Percentiles rank a stretch among this genome's conserved stretches.
phyloP scores from a whole-genome alignment of 805 yeast species.

The Wickerhamiella cacticola region DNA sequence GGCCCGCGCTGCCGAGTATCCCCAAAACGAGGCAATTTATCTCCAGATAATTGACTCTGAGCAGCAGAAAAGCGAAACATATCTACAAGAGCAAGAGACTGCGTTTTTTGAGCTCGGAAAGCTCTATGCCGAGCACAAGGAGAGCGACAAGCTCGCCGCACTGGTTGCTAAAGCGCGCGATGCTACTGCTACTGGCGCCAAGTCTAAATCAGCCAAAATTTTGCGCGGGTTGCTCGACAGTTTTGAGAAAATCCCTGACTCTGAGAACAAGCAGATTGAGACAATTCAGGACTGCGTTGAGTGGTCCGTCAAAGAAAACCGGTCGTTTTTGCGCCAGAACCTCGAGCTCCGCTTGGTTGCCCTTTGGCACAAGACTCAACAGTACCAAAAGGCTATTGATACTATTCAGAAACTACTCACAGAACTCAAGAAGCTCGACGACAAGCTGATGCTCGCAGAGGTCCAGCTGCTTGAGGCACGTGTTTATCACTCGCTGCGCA shows the following conservation, averaged over 20 bases:
- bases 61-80: slow-evolving; percentile 30
- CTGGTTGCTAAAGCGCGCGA: slow-evolving; percentile 58
- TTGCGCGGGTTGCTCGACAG: slow-evolving; percentile 70
- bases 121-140: slow-evolving; percentile 42
- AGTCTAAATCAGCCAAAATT: slow-evolving; percentile 89
- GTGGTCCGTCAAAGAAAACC: slow-evolving; percentile 75
- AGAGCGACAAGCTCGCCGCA: slow-evolving; percentile 41
- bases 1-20: slow-evolving; percentile 12
- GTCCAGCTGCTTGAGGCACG: slow-evolving; percentile 86
- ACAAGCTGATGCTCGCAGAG: slow-evolving; percentile 87
- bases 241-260: slow-evolving; percentile 48
- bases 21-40: slow-evolving; percentile 11
- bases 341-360: slow-evolving; percentile 74
- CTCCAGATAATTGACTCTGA: slow-evolving; percentile 17
- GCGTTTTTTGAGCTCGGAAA: slow-evolving; percentile 68
- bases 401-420: slow-evolving; percentile 59
- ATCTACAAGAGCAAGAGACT: slow-evolving; percentile 46
- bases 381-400: slow-evolving; percentile 56
- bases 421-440: slow-evolving; percentile 90
- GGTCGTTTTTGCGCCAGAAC: slow-evolving; percentile 80
- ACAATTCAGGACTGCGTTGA: slow-evolving; percentile 70
- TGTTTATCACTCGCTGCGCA: slow-evolving; percentile 82
- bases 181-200: slow-evolving; percentile 70
- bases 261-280: slow-evolving; percentile 54
- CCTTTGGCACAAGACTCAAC: slow-evolving; percentile 52